A percentile compares a stretch with the other conserved stretches of the same genome.
Evolutionary conservation across 805 yeast species (phyloP).

Genomic region (Saccharomycopsis sp.): DNA sequence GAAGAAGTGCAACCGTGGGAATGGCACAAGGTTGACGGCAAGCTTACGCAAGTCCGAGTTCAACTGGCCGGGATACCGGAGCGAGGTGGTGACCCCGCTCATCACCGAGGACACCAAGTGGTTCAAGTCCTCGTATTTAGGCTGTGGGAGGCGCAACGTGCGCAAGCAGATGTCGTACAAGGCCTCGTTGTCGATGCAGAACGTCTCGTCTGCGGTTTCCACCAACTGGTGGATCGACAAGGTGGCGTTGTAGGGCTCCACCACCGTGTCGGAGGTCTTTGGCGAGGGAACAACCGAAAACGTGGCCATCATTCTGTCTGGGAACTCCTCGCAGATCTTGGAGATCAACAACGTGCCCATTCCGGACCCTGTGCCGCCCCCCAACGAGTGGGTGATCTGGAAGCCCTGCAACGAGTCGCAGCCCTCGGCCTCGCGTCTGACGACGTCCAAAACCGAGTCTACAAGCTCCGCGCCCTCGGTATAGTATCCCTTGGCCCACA

Average conservation of each 20-base stretch:
- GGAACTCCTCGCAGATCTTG: slow-evolving; percentile 84
- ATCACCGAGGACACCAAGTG: slow-evolving; percentile 80
- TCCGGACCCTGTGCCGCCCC: slow-evolving; percentile 97
- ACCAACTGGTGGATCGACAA: slow-evolving; percentile 86
- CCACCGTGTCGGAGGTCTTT: slow-evolving; percentile 86
- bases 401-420: slow-evolving; percentile 92
- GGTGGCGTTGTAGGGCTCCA: slow-evolving; percentile 92
- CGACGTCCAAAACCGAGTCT: slow-evolving; percentile 81
- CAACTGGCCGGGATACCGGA: slow-evolving; percentile 92
- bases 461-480: slow-evolving; percentile 95
- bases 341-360: slow-evolving; percentile 87
- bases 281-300: slow-evolving; percentile 92
- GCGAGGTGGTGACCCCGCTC: slow-evolving; percentile 92
- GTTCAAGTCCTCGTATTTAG: slow-evolving; percentile 74
- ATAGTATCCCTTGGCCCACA: slow-evolving; percentile 96
- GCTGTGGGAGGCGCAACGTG: slow-evolving; percentile 75
- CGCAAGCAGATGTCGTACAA: slow-evolving; percentile 82
- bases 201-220: slow-evolving; percentile 86
- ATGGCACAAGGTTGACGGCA: slow-evolving; percentile 91
- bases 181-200: slow-evolving; percentile 94
- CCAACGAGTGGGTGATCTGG: slow-evolving; percentile 77
- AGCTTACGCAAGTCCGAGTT: slow-evolving; percentile 88
- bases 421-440: slow-evolving; percentile 90
- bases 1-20: slow-evolving; percentile 92
- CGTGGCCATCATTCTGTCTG: slow-evolving; percentile 94